Conservation (phyloP, 345 rosid species). For the Euphorbia tirucalli region DNA sequence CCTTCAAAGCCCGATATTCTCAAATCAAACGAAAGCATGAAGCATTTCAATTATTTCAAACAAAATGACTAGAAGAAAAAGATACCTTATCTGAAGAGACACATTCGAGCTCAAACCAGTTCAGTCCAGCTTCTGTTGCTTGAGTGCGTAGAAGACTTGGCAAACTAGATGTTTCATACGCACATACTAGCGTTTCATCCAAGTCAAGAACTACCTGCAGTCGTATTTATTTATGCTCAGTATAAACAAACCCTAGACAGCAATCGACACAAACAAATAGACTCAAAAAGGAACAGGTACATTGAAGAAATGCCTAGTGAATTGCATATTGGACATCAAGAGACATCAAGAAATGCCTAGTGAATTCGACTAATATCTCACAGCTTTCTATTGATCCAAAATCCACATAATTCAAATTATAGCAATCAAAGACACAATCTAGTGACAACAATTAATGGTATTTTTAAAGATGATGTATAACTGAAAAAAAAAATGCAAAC, state of each 20-base stretch:
- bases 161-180: slow-evolving; percentile 82
- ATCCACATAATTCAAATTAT: neutral
- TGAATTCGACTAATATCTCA: too few relatives aligned
- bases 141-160: slow-evolving; percentile 58
- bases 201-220: slow-evolving; percentile 94
- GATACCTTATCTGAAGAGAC: slow-evolving; percentile 88
- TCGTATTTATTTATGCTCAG: neutral
- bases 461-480: neutral
- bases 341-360: too few relatives aligned
- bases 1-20: slow-evolving; percentile 51
- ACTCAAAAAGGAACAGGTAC: neutral
- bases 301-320: too few relatives aligned
- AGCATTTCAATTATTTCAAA: slow-evolving; percentile 1
- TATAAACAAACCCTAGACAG: neutral
- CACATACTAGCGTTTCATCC: slow-evolving; percentile 95
- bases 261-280: neutral
- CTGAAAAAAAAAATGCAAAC: neutral
- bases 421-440: neutral
- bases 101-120: slow-evolving; percentile 91
- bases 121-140: slow-evolving; percentile 75
- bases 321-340: too few relatives aligned
- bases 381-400: neutral
- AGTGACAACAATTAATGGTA: neutral
- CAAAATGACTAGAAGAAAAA: slow-evolving; percentile 10
- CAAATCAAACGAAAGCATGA: slow-evolving; percentile 27